phyloP scores from a whole-genome alignment of 371 early-diverging fungal genomes.

The Mortierella sp. region DNA sequence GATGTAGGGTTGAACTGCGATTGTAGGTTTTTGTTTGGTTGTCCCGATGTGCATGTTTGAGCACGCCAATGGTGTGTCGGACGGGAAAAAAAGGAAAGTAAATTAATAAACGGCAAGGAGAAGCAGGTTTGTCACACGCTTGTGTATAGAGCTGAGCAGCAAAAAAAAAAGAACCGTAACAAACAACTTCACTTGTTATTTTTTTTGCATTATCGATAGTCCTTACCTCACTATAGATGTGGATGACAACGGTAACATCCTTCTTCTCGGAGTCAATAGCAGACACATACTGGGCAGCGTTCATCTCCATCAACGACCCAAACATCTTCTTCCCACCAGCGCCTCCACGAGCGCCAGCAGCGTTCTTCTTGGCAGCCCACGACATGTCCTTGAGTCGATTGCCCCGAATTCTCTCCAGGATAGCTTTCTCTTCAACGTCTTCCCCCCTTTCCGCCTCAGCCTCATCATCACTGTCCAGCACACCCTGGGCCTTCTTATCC shows the following conservation, averaged over 20 bases:
- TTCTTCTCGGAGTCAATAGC: conserved; percentile 54
- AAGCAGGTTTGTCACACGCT: too few species aligned
- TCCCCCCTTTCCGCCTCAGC: conserved; percentile 8
- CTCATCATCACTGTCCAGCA: conserved; percentile 24
- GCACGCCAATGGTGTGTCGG: not conserved
- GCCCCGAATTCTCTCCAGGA: conserved; percentile 46
- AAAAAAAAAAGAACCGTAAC: not conserved
- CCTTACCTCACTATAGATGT: conserved; percentile 52
- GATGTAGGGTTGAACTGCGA: conserved; percentile 31
- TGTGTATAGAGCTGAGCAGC: not conserved
- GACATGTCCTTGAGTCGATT: conserved; percentile 44
- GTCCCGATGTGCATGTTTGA: not conserved
- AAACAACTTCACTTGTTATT: not conserved
- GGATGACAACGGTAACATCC: conserved; percentile 51
- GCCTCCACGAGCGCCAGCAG: not conserved
- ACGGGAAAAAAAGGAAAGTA: conserved; percentile 8
- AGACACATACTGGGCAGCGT: conserved; percentile 46
- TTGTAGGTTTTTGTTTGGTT: not conserved
- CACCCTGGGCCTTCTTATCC: conserved; percentile 27
- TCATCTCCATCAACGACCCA: conserved; percentile 57
- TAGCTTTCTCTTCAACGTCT: conserved; percentile 34
- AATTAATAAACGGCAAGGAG: not conserved
- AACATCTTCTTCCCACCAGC: conserved; percentile 28
- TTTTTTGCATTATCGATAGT: not conserved
- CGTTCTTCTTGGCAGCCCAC: conserved; percentile 25